These are phyloP conservation scores for Ogataea methylovora DNA, from an alignment of 805 yeast genomes.

Conservation along the genomic window DNA sequence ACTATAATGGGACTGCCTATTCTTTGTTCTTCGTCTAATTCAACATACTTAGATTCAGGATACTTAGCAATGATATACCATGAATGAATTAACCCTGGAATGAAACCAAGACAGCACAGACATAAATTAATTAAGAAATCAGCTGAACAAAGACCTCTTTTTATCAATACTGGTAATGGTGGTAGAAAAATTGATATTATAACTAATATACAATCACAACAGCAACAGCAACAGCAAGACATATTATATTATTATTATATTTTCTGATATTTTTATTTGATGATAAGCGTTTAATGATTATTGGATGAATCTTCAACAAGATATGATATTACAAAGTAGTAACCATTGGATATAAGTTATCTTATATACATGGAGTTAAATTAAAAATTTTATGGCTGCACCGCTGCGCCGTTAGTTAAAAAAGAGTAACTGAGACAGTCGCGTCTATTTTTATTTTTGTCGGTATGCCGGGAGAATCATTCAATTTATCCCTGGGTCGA, in stretches of 20 bases:
- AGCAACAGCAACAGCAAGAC: constrained; percentile 24
- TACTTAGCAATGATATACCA: constrained; percentile 55
- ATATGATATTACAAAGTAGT: background rate
- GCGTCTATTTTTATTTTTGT: no score
- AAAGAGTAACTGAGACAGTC: no score
- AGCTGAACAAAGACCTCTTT: constrained; percentile 65
- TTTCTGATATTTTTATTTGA: no score
- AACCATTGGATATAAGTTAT: no score
- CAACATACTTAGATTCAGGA: constrained; percentile 25
- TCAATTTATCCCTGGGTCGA: no score
- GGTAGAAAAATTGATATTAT: constrained; percentile 68
- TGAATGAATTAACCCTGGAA: constrained; percentile 67
- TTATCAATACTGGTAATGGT: constrained; percentile 70
- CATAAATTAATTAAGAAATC: constrained; percentile 63
- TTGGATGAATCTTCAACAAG: background rate
- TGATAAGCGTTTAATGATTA: no score
- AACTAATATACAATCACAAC: constrained; percentile 58
- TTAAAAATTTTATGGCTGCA: no score
- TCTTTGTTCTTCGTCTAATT: constrained; percentile 17
- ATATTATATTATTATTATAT: constrained; percentile 7
- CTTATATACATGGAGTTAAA: no score
- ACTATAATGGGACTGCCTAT: constrained; percentile 5
- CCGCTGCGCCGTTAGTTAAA: no score
- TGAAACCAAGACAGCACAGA: constrained; percentile 52
- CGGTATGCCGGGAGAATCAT: no score